Evolutionary conservation across 2,329 filamentous ascomycete genomes (phyloP), one percentile per base, ranked within the genome.

Genomic region (Alternaria panax): DNA sequence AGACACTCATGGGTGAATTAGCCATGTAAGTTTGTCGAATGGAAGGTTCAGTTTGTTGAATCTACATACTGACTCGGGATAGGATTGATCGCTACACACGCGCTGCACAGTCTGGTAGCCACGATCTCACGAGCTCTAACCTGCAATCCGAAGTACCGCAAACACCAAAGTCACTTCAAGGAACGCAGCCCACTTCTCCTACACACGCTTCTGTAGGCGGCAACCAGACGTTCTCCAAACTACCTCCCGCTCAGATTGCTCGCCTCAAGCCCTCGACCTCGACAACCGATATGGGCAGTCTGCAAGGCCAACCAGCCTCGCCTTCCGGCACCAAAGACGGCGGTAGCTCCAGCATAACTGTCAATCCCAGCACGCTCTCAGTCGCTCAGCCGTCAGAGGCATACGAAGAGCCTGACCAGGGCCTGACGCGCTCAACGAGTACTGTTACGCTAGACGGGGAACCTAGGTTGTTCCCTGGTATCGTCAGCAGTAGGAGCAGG

Each of bases 1-100:
- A 96, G 71, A 98, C 94, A 0, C 82, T 96, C 70, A 80, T 90
- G 54, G 90, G 94, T 71, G 95, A 99, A 79, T 84, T 92, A 69
- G 86, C 89, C 51, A 91, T 98, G 94, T 94, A 82, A 84, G 88
- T 83, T 28, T 41, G n/a, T 25, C 24, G 16, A 24, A 9, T 16
- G 7, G 20, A 8, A 41, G 22, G 9, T 20, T 4, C 0, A 18
- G 1, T 18, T 8, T n/a, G 22, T 28, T 14, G 9, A 6, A 8
- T 14, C 16, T 12, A 7, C 25, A 30, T 51, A 50, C 53, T 68
- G 57, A 63, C 22, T 24, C 16, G 3, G 6, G 9, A 16, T 32
- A 76, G 74, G 75, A 78, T 79, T 50, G 75, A 78, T 42, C 77
- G 79, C 36, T 83, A 83, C 63, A 82, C 81, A 1, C 71, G 72